phyloP scores from a whole-genome alignment of 2,329 filamentous ascomycete genomes.

The Penicillium sclerotiorum region DNA sequence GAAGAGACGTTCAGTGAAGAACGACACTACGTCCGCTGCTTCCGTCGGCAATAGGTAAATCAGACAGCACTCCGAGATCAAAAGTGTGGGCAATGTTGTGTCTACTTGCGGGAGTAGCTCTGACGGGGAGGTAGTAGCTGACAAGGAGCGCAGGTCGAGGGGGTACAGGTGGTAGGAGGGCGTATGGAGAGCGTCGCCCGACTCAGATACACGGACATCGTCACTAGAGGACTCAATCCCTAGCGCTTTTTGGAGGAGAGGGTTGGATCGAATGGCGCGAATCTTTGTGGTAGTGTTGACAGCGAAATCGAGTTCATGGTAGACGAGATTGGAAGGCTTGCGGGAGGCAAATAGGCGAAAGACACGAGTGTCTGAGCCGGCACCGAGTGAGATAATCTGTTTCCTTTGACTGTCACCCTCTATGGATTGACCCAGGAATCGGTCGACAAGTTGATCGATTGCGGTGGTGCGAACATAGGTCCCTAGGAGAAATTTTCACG shows the following conservation, averaged over 20 bases:
- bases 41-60: constrained; percentile 75
- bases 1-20: constrained; percentile 60
- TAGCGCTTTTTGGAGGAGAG: constrained; percentile 34
- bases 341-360: constrained; percentile 67
- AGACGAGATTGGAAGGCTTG: constrained; percentile 59
- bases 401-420: constrained; percentile 33
- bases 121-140: constrained; percentile 8
- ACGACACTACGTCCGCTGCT: constrained; percentile 65
- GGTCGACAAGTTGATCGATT: constrained; percentile 74
- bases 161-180: constrained; percentile 60
- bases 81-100: constrained; percentile 70
- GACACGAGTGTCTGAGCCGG: constrained; percentile 88
- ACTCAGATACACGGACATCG: constrained; percentile 39
- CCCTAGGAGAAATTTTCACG: constrained; percentile 53
- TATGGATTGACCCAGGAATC: constrained; percentile 61
- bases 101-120: constrained; percentile 51
- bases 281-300: constrained; percentile 71
- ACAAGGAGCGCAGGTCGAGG: constrained; percentile 69
- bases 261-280: constrained; percentile 38
- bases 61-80: constrained; percentile 94
- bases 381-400: constrained; percentile 90
- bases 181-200: constrained; percentile 50
- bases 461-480: constrained; percentile 90
- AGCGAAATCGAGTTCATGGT: constrained; percentile 92
- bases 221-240: constrained; percentile 33